Base-by-base conservation (phyloP, 2,329 filamentous ascomycete species). In the Helminthosporium solani region DNA sequence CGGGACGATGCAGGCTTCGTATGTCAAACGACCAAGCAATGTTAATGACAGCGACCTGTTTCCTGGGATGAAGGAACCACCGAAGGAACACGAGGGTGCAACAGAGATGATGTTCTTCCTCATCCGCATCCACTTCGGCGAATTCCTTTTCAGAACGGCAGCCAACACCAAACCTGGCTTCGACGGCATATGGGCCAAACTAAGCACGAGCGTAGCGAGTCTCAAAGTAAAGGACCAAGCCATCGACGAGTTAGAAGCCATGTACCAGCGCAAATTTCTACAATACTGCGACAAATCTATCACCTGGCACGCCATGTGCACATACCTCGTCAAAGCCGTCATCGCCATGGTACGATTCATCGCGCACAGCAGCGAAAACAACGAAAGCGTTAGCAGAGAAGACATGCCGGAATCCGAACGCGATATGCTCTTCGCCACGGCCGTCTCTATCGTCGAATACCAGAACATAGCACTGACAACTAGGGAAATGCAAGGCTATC, bases 1-100 rank as follows among this genome's bases (percentile, higher is more conserved):
- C 6, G 66, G 73, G 9, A 67, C 73, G n/a, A 67, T 79, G 6
- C 62, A 72, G 7, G 50, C 47, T 15, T 78, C 74, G 51, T 74
- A 78, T 53, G 79, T 78, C 1, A 66, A 64, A 2, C 58, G 76
- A 5, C 79, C 80, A 0, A 69, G 74, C 11, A 80, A 82, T 44
- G 60, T 83, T 33, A 75, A 83, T 61, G 81, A 84, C 56, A 72
- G 66, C 45, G 73, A 75, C 28, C 60, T 76, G 1, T 66, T 68
- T 33, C 66, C 67, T 1, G 64, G 65, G 18, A 77, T 76, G 74
- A 70, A 63, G 28, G 70, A 74, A n/a, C 53, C 63, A 1, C 74
- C 75, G 0, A 52, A 52, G 3, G 72, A 74, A 33, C 70, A 72
- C 18, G 54, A 65, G 3, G 73, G 76, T 0, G 53, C 70, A 0